Conservation (phyloP, 257 asterid species). For the Fraxinus anomala region DNA sequence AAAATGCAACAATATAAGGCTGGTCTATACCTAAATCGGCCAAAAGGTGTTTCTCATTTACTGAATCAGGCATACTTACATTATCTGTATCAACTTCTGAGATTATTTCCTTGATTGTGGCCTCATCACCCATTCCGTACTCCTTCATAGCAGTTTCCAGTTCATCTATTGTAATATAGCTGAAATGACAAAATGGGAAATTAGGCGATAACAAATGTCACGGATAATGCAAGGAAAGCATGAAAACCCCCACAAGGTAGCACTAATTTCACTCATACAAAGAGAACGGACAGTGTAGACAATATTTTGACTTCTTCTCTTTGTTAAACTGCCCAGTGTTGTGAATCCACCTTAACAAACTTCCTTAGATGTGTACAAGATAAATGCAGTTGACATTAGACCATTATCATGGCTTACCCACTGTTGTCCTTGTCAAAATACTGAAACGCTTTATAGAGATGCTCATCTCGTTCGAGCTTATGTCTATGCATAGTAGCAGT, state of each 20-base stretch:
- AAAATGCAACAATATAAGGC: slow-evolving; percentile 20
- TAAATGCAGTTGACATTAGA: background rate
- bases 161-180: slow-evolving; percentile 67
- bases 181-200: slow-evolving; percentile 23
- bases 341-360: background rate
- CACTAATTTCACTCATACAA: background rate
- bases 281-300: background rate
- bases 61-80: slow-evolving; percentile 40
- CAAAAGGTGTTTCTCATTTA: background rate
- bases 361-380: background rate
- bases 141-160: slow-evolving; percentile 74
- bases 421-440: slow-evolving; percentile 82
- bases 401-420: slow-evolving; percentile 59
- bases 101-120: slow-evolving; percentile 63
- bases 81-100: slow-evolving; percentile 73
- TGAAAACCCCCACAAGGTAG: background rate
- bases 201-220: background rate
- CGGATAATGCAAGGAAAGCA: background rate
- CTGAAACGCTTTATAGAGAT: slow-evolving; percentile 74
- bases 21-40: background rate
- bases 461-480: slow-evolving; percentile 85
- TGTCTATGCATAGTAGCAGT: slow-evolving; percentile 98
- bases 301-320: background rate
- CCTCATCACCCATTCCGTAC: slow-evolving; percentile 68
- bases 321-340: background rate